Base-by-base conservation (phyloP, 345 rosid genomes). In the Arabidopsis arenosa region DNA sequence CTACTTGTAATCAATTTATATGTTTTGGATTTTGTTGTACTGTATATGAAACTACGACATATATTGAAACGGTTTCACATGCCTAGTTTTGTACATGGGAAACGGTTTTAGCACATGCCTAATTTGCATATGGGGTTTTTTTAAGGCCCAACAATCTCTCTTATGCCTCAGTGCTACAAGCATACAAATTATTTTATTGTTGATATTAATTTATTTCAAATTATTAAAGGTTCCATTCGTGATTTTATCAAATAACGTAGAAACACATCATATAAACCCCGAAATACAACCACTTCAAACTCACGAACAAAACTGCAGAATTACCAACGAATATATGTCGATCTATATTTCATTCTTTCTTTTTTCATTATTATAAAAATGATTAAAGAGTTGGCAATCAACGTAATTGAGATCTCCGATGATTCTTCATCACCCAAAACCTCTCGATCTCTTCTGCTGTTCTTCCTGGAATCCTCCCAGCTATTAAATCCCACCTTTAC, bases 391-490 rank as follows among this genome's bases (percentile, higher is more conserved):
- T 13, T 71, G 2, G 18, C 8, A 30, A 70, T 77, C 49, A 78
- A 72, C 77, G 73, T 78, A 78, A 58, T 40, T 15, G 49, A 48
- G 73, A 72, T 39, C 41, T 78, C 66, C 68, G 57, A 72, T 66
- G 68, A 43, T 66, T 78, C 81, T 78, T 78, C 63, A 78, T 79
- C 15, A 86, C 84, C 93, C 93, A 88, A 72, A 85, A 86, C 80
- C 82, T 81, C 83, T 86, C 86, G 4, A 88, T 75, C 58, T 85
- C 90, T 78, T 85, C 85, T 14, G 88, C 86, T 43, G 86, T 85
- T 81, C 93, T 86, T 62, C 90, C 93, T 26, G 90, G 93, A 74
- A 88, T 81, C 84, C 93, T 86, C 70, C 93, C 93, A 35, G 92
- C 92, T 64, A 88, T 88, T 54, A 88, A 76, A 13, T 83, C 76